A percentile compares a stretch with the other conserved stretches of the same genome.
Conservation (phyloP, 2,329 filamentous ascomycete species). For the Helicocarpus griseus region DNA sequence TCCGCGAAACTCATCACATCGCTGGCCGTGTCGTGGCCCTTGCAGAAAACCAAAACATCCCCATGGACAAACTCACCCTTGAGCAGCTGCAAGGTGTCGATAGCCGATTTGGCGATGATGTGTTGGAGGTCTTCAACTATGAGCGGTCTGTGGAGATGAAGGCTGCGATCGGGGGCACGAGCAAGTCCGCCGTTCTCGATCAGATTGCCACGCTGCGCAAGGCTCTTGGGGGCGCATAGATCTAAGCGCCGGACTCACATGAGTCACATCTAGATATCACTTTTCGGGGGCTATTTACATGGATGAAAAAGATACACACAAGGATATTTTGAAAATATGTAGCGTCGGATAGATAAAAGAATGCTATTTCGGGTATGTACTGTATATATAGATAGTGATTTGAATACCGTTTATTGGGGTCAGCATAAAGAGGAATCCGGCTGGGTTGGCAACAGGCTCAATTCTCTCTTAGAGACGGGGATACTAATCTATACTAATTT, state of each 20-base stretch:
- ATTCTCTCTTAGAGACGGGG: too few relatives aligned
- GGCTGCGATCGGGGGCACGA: constrained; percentile 67
- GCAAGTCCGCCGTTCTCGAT: constrained; percentile 55
- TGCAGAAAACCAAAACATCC: constrained; percentile 54
- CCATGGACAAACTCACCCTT: constrained; percentile 60
- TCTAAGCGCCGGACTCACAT: not conserved
- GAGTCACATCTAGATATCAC: too few relatives aligned
- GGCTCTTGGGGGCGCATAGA: not conserved
- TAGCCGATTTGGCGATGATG: constrained; percentile 59
- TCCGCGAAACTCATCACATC: constrained; percentile 72
- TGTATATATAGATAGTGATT: too few relatives aligned
- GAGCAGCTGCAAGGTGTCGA: constrained; percentile 62
- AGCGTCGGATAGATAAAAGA: too few relatives aligned
- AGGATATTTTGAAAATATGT: too few relatives aligned
- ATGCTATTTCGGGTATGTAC: too few relatives aligned
- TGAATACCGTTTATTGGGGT: too few relatives aligned
- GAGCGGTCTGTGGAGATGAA: constrained; percentile 74
- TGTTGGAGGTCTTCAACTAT: constrained; percentile 65
- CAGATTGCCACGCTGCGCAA: constrained; percentile 54
- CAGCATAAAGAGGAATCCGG: too few relatives aligned
- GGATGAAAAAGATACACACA: too few relatives aligned
- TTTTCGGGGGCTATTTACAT: too few relatives aligned
- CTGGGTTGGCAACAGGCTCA: too few relatives aligned
- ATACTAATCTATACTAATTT: too few relatives aligned
- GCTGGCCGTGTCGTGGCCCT: constrained; percentile 63